Conservation (phyloP, 768 basidiomycete genomes). For the Xerocomus spinulosus region DNA sequence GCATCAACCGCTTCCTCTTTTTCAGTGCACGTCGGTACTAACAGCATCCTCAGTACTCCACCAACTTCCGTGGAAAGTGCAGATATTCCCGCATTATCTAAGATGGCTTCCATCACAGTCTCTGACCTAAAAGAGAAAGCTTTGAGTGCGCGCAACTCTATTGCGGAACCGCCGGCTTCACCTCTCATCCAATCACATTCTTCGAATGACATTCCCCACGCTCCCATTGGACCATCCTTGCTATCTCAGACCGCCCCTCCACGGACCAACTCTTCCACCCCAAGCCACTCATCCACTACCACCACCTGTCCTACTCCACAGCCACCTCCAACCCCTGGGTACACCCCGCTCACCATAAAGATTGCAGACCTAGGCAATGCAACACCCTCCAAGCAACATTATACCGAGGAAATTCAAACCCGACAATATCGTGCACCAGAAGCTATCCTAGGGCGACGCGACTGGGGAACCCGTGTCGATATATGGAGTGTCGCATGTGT, state of each 20-base stretch:
- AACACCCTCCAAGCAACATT: conserved; percentile 85
- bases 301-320: conserved; percentile 21
- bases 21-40: conserved; percentile 30
- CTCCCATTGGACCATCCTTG: conserved; percentile 44
- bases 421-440: conserved; percentile 94
- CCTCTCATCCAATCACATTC: conserved; percentile 25
- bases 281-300: conserved; percentile 18
- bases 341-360: conserved; percentile 70
- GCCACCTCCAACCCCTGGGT: conserved; percentile 19
- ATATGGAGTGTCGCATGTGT: conserved; percentile 92
- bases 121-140: conserved; percentile 8
- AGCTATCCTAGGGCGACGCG: conserved; percentile 80
- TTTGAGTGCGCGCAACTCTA: neutral
- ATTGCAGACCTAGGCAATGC: conserved; percentile 95
- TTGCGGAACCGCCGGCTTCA: conserved; percentile 12
- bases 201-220: conserved; percentile 16
- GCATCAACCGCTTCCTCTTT: conserved; percentile 44
- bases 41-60: conserved; percentile 46
- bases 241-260: conserved; percentile 62
- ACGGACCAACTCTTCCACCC: conserved; percentile 13
- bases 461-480: conserved; percentile 84
- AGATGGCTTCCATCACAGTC: conserved; percentile 25
- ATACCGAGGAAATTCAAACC: conserved; percentile 95
- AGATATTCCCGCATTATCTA: conserved; percentile 38
- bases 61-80: conserved; percentile 43